Conservation (phyloP, 192 early-diverging fungal species). For the Backusella psychrophila region DNA sequence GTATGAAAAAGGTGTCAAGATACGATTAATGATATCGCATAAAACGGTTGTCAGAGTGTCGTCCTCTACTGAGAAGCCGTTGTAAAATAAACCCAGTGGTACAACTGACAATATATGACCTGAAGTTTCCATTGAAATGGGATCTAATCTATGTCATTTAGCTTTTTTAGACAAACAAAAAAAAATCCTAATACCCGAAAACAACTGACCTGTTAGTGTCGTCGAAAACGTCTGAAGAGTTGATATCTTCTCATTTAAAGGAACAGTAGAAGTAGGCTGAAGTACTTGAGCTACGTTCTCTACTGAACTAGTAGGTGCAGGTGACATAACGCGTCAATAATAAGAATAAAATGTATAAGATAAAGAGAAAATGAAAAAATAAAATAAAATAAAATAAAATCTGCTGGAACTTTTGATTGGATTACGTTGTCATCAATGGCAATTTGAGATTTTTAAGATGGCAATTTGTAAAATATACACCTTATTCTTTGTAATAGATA, state of each 20-base stretch:
- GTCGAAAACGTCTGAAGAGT: constrained; percentile 2
- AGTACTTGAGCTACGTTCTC: constrained; percentile 13
- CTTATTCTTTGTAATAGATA: too few species aligned
- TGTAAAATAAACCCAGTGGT: constrained; percentile 20
- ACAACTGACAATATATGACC: constrained; percentile 15
- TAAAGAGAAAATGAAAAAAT: background rate
- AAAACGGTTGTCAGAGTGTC: constrained; percentile 11
- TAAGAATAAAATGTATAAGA: background rate
- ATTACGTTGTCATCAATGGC: too few species aligned
- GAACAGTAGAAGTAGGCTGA: background rate
- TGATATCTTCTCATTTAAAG: constrained; percentile 9
- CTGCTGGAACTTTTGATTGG: too few species aligned
- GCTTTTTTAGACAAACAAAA: background rate
- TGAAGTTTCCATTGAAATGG: background rate
- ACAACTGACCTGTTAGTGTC: constrained; percentile 16
- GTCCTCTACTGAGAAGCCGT: constrained; percentile 4
- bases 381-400: too few species aligned
- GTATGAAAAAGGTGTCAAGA: constrained; percentile 29
- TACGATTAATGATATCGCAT: constrained; percentile 31
- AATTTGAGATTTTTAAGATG: too few species aligned
- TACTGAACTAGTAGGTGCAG: constrained; percentile 2
- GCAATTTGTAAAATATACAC: too few species aligned
- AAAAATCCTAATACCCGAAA: background rate
- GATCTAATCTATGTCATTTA: background rate
- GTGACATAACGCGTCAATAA: background rate